Conservation (phyloP, 768 basidiomycete species). For the Boletus reticuloceps region DNA sequence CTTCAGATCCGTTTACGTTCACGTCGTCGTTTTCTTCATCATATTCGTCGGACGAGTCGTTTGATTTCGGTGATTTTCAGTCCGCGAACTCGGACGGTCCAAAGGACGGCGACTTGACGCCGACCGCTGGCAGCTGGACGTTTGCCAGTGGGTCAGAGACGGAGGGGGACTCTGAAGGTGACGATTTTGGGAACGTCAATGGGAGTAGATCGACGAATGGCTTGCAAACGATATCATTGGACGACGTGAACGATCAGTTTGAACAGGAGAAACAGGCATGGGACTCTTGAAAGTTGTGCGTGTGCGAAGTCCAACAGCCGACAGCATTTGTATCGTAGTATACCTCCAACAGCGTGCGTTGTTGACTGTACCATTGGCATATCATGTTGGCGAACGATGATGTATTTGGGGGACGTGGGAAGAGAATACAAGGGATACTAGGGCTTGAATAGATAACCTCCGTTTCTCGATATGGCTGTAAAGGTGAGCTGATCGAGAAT, state of each 20-base stretch:
- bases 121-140: constrained; percentile 71
- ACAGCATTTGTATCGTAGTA: constrained; percentile 14
- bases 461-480: constrained; percentile 58
- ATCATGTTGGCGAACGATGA: constrained; percentile 9
- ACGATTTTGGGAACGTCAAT: constrained; percentile 25
- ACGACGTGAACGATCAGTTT: constrained; percentile 23
- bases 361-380: constrained; percentile 14
- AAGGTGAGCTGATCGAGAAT: constrained; percentile 65
- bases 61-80: constrained; percentile 82
- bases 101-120: constrained; percentile 49
- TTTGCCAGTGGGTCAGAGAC: constrained; percentile 45
- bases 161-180: constrained; percentile 32
- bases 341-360: constrained; percentile 10
- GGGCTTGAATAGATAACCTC: constrained; percentile 60
- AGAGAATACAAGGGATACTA: constrained; percentile 12
- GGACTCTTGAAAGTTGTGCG: constrained; percentile 7
- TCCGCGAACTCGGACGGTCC: constrained; percentile 33
- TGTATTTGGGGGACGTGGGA: neutral
- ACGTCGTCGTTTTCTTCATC: constrained; percentile 45
- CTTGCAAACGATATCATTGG: constrained; percentile 29
- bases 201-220: constrained; percentile 14
- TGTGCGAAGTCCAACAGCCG: neutral
- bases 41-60: constrained; percentile 66
- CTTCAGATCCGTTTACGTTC: constrained; percentile 54
- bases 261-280: constrained; percentile 15